Percentiles rank a stretch among this genome's conserved stretches.
phyloP scores from a whole-genome alignment of 2,329 filamentous ascomycete species.

The Westerdykella ornata region DNA sequence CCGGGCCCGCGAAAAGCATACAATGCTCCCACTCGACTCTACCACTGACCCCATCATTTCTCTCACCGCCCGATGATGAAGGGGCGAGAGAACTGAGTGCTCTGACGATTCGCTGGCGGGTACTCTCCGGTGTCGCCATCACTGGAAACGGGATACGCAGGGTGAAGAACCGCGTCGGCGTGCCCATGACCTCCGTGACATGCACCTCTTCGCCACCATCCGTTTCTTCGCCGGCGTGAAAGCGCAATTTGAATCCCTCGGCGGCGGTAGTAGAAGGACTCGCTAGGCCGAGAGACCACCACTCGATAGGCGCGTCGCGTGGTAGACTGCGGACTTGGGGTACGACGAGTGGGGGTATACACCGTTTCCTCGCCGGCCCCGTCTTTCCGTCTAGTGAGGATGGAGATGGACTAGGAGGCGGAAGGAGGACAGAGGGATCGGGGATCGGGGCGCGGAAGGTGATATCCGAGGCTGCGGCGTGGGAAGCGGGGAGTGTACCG shows the following conservation, averaged over 20 bases:
- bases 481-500: not conserved
- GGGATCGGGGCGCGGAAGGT: slow-evolving; percentile 41
- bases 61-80: not conserved
- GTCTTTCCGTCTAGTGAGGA: slow-evolving; percentile 3
- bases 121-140: slow-evolving; percentile 3
- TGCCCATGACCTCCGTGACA: not conserved
- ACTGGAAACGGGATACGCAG: not conserved
- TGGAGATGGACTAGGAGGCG: not conserved
- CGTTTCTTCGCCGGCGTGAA: not conserved
- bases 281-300: slow-evolving; percentile 63
- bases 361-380: slow-evolving; percentile 14
- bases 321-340: slow-evolving; percentile 73
- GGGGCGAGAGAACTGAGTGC: no score
- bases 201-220: not conserved
- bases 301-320: slow-evolving; percentile 68
- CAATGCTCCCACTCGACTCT: slow-evolving; percentile 11
- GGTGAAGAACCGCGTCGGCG: slow-evolving; percentile 8
- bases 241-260: not conserved
- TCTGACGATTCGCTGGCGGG: not conserved
- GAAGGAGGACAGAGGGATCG: slow-evolving; percentile 13
- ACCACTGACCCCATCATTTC: slow-evolving; percentile 1
- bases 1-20: slow-evolving; percentile 19
- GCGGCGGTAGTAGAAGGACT: slow-evolving; percentile 3
- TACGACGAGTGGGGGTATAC: slow-evolving; percentile 60
- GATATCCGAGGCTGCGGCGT: slow-evolving; percentile 15